phyloP scores from a whole-genome alignment of 768 basidiomycete species.

The Psilocybe subaeruginosa region DNA sequence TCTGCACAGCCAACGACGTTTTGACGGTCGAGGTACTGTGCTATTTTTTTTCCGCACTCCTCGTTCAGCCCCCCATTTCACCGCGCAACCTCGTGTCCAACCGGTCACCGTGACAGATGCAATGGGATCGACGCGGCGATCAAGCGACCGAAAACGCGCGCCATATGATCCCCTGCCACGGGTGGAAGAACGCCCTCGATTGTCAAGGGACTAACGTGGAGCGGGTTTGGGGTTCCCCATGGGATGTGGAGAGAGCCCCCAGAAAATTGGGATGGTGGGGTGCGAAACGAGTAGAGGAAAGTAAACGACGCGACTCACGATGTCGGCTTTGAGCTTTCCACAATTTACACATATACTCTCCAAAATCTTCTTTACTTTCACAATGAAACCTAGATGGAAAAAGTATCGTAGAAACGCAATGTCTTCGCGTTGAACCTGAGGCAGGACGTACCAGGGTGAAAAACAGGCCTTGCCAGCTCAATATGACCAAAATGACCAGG shows the following conservation, averaged over 20 bases:
- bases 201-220: slow-evolving; percentile 75
- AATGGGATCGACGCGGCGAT: slow-evolving; percentile 79
- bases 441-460: slow-evolving; percentile 81
- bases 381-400: slow-evolving; percentile 71
- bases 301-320: slow-evolving; percentile 81
- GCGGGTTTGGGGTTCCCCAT: slow-evolving; percentile 96
- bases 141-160: slow-evolving; percentile 95
- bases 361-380: slow-evolving; percentile 99
- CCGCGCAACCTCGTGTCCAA: slow-evolving; percentile 88
- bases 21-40: slow-evolving; percentile 35
- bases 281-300: slow-evolving; percentile 92
- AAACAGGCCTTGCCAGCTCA: slow-evolving; percentile 95
- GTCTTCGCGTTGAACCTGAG: background rate
- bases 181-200: slow-evolving; percentile 85
- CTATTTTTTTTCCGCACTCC: slow-evolving; percentile 73
- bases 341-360: slow-evolving; percentile 99
- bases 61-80: slow-evolving; percentile 99
- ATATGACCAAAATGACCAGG: slow-evolving; percentile 99
- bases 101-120: slow-evolving; percentile 67
- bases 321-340: slow-evolving; percentile 96
- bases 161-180: slow-evolving; percentile 59
- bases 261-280: slow-evolving; percentile 96
- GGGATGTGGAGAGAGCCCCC: slow-evolving; percentile 93
- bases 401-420: slow-evolving; percentile 1
- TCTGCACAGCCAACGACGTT: slow-evolving; percentile 35